Base-by-base conservation (phyloP, 2,329 filamentous ascomycete species). In the Celoporthe dispersa region DNA sequence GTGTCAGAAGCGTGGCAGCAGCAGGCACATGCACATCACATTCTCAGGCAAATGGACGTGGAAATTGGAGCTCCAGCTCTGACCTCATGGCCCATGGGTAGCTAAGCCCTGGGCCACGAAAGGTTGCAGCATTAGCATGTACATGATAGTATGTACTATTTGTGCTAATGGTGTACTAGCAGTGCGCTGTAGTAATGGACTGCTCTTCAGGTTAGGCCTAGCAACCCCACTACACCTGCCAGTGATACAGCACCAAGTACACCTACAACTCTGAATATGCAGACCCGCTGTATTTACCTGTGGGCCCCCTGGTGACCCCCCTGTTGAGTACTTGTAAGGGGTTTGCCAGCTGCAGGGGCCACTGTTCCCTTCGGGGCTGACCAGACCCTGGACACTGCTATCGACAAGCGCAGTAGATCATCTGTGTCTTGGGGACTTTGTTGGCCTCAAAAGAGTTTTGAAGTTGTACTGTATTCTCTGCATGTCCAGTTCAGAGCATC, bases 31-130 rank as follows among this genome's bases (percentile, higher is more conserved):
- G 63, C 22, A 11, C 44, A 48, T 44, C 44, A 55, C 63, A 44
- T n/a, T 44, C 25, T 19, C 48, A 65, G 33, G 33, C 51, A 48
- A 39, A 60, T 51, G n/a, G 3, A 61, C 16, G 44, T 62, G 39
- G 66, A 51, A 53, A 67, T 62, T 60, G 22, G 59, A 61, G 55
- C 59, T 67, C 35, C 53, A 59, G 48, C 37, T 41, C 37, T 61
- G 62, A 64, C 62, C 62, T 64, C 62, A 64, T 63, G 60, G 60
- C 62, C 39, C 62, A 48, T 28, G 35, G 22, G 59, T 37, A 61
- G 33, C 33, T 37, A 8, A 25, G 31, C 12, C 53, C 53, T 25
- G n/a, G 25, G n/a, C 51, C n/a, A 14, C 51, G n/a, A 7, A 51
- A 25, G 22, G 48, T 51, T 28, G 51, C 48, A 51, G 48, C 4